Conservation (phyloP, 176 grass and related monocot genomes). For the Rhipidocladum racemiflorum region DNA sequence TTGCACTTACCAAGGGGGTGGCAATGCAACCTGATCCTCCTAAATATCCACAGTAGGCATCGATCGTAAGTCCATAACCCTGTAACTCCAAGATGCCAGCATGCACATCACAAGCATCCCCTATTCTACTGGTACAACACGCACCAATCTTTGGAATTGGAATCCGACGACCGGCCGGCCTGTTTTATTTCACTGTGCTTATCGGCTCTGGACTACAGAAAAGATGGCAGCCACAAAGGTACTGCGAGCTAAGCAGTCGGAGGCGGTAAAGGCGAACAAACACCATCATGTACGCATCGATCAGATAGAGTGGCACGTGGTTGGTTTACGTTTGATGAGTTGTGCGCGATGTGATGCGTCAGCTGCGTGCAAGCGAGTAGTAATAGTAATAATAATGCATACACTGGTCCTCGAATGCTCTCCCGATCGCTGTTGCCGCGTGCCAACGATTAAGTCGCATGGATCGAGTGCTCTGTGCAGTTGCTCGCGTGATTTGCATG, state of each 20-base stretch:
- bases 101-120: background rate
- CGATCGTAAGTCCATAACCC: background rate
- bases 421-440: background rate
- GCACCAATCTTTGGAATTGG: background rate
- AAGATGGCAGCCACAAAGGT: background rate
- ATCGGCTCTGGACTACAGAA: background rate
- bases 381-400: too few species aligned
- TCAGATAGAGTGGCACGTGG: background rate
- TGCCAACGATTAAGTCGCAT: constrained; percentile 4
- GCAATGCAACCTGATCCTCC: background rate
- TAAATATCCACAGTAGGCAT: background rate
- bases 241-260: background rate
- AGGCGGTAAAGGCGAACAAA: background rate
- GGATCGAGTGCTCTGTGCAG: background rate
- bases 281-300: background rate
- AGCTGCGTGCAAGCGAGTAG: background rate
- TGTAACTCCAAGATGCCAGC: background rate
- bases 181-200: background rate
- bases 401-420: background rate
- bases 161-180: background rate
- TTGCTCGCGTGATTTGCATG: background rate
- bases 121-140: background rate
- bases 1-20: background rate
- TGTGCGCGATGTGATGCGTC: constrained; percentile 3
- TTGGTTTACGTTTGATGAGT: background rate